Percentiles rank a stretch among this genome's conserved stretches.
These are phyloP conservation scores for Phialophora macrospora DNA, from an alignment of 2,329 filamentous ascomycete species.

Conservation along the genomic window DNA sequence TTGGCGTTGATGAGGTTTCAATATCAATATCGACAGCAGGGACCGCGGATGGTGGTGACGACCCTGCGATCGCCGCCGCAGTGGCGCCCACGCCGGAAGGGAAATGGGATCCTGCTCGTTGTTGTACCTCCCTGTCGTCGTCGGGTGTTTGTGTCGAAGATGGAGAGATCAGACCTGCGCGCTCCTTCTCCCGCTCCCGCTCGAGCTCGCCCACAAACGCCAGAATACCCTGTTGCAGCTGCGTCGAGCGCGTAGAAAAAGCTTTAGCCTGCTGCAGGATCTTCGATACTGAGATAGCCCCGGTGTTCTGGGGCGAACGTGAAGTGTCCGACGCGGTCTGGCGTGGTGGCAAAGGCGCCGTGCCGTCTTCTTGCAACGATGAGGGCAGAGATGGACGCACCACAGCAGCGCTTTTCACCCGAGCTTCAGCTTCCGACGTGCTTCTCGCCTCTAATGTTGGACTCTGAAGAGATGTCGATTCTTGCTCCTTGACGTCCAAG, in stretches of 20 bases:
- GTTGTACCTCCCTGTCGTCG: constrained; percentile 9
- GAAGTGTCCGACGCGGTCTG: neutral
- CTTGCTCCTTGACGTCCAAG: neutral
- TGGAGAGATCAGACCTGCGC: neutral
- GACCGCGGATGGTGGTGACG: neutral
- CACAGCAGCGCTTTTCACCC: neutral
- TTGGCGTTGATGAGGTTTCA: neutral
- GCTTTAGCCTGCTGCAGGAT: constrained; percentile 29
- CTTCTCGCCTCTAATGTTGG: neutral
- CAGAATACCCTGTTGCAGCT: constrained; percentile 4
- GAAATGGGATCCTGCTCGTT: neutral
- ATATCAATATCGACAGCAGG: neutral
- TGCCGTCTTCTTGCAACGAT: neutral
- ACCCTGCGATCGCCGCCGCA: neutral
- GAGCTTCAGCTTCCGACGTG: neutral
- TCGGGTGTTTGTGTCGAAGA: neutral
- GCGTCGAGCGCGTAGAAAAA: constrained; percentile 19
- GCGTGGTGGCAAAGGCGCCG: neutral
- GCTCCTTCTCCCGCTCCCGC: neutral
- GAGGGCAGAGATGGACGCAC: neutral
- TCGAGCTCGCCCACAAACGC: constrained; percentile 6
- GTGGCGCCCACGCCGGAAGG: neutral
- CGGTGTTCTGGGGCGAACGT: neutral
- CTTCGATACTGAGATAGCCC: constrained; percentile 3
- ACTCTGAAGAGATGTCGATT: neutral